Conservation (phyloP, 805 yeast species). For the Candida mattraensis region DNA sequence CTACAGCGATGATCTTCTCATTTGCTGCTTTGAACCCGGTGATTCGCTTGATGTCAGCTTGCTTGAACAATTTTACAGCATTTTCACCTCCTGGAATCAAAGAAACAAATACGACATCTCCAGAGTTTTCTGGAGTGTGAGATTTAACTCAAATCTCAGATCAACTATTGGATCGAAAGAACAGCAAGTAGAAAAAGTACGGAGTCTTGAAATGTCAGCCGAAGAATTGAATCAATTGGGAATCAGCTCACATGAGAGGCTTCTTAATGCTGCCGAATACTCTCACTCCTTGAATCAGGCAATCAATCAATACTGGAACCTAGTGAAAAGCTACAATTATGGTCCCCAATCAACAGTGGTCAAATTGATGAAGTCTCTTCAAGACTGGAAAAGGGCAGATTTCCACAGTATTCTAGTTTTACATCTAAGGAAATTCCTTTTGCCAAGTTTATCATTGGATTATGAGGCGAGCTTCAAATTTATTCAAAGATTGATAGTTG, state of each 20-base stretch:
- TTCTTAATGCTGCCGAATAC: constrained; percentile 34
- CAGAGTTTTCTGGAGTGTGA: constrained; percentile 5
- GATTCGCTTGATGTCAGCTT: constrained; percentile 14
- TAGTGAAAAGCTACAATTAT: constrained; percentile 23
- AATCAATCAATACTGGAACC: constrained; percentile 27
- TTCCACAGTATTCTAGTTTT: constrained; percentile 25
- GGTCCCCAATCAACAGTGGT: constrained; percentile 10
- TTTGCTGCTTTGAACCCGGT: constrained; percentile 14
- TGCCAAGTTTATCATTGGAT: constrained; percentile 35
- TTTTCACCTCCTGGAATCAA: constrained; percentile 21
- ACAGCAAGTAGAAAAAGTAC: constrained; percentile 4
- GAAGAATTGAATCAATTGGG: constrained; percentile 27
- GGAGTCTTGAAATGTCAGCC: constrained; percentile 8
- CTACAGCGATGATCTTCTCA: constrained; percentile 21
- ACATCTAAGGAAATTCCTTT: constrained; percentile 27
- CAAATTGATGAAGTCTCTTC: constrained; percentile 28
- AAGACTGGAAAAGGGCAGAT: constrained; percentile 40
- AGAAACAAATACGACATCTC: constrained; percentile 15
- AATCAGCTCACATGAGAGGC: constrained; percentile 28
- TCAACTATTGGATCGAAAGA: constrained; percentile 4
- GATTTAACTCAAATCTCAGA: constrained; percentile 9
- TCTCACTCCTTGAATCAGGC: constrained; percentile 28
- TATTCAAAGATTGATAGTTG: constrained; percentile 36
- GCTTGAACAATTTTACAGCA: constrained; percentile 13
- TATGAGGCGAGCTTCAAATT: constrained; percentile 38